Evolutionary conservation across 148 eudicot genomes (phyloP).

Genomic region (Arbutus unedo): DNA sequence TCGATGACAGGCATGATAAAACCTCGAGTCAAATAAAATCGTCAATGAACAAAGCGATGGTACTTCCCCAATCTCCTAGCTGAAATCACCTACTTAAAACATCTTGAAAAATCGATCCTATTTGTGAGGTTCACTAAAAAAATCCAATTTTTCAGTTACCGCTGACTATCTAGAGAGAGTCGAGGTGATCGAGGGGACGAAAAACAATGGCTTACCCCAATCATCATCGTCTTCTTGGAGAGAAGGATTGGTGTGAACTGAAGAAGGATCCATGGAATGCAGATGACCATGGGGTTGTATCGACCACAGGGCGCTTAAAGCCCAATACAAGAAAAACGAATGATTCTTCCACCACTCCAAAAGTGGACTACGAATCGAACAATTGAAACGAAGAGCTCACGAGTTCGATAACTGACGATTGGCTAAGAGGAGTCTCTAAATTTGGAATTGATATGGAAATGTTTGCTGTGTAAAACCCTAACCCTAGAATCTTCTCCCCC

Average conservation of each 20-base stretch:
- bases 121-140: neutral
- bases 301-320: conserved; percentile 41
- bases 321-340: conserved; percentile 26
- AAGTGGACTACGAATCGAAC: neutral
- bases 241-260: conserved; percentile 45
- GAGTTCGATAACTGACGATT: neutral
- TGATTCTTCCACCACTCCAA: neutral
- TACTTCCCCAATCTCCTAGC: too few relatives aligned
- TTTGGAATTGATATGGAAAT: neutral
- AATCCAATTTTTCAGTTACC: neutral
- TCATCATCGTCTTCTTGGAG: conserved; percentile 54
- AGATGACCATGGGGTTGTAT: conserved; percentile 59
- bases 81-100: too few relatives aligned
- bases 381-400: neutral
- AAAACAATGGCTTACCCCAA: conserved; percentile 47
- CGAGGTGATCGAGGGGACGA: neutral
- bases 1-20: too few relatives aligned
- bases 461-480: neutral
- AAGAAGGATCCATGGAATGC: conserved; percentile 59
- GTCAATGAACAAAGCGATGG: too few relatives aligned
- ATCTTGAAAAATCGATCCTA: too few relatives aligned
- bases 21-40: too few relatives aligned
- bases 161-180: neutral
- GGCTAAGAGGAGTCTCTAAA: neutral
- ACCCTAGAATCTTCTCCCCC: neutral